A percentile compares a stretch with the other conserved stretches of the same genome.
These are phyloP conservation scores for Malus hybrid DNA, from an alignment of 331 rosid species.

Conservation along the genomic window DNA sequence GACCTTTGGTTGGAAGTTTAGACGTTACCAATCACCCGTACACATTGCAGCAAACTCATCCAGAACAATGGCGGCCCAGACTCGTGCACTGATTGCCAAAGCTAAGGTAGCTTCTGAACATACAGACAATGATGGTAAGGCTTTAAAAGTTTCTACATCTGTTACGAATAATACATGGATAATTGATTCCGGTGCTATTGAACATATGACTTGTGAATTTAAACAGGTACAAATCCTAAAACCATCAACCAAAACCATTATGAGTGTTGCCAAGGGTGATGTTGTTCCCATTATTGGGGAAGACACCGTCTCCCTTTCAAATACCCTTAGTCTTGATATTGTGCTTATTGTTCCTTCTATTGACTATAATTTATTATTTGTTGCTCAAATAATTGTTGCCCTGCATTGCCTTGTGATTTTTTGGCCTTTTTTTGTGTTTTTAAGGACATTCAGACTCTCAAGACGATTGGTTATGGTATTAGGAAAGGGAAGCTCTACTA, in stretches of 20 bases:
- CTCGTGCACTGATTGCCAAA: no score
- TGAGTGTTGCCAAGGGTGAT: background rate
- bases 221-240: background rate
- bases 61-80: no score
- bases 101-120: no score
- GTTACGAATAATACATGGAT: background rate
- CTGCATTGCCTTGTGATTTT: background rate
- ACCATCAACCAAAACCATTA: background rate
- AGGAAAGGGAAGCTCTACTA: no score
- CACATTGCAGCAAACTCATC: no score
- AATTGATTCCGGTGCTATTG: background rate
- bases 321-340: background rate
- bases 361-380: background rate
- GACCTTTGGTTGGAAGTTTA: no score
- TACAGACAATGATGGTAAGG: no score
- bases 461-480: no score
- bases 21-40: no score
- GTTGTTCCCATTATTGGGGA: background rate
- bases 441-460: background rate
- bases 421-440: background rate
- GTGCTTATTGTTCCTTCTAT: background rate
- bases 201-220: constrained; percentile 6
- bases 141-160: background rate
- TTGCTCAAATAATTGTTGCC: no score
- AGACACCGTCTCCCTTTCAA: background rate